Conservation (phyloP, 2,329 filamentous ascomycete genomes). For the Monosporascus sp. region DNA sequence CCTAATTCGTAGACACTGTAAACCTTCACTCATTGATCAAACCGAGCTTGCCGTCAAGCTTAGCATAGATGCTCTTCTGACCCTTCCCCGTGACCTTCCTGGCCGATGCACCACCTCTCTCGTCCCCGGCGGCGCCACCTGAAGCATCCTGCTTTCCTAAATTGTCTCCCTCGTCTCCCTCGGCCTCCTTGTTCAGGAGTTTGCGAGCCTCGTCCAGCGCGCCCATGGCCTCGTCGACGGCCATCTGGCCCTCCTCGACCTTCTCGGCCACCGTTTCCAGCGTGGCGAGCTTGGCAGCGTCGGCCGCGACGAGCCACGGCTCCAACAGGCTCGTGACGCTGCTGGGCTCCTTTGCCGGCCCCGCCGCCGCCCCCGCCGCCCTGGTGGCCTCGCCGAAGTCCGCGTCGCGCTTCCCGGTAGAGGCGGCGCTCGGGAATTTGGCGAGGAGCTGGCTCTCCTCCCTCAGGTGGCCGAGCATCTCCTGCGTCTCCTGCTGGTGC, state of each 20-base stretch:
- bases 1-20: not conserved
- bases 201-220: slow-evolving; percentile 44
- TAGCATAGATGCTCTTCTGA: slow-evolving; percentile 40
- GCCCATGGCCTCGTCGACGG: slow-evolving; percentile 48
- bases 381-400: slow-evolving; percentile 41
- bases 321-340: slow-evolving; percentile 38
- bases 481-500: slow-evolving; percentile 46
- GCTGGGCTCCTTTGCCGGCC: slow-evolving; percentile 31
- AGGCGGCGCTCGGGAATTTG: slow-evolving; percentile 39
- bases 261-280: slow-evolving; percentile 55
- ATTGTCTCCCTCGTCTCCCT: slow-evolving; percentile 15
- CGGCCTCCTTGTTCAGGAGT: slow-evolving; percentile 33
- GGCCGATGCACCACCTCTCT: slow-evolving; percentile 13
- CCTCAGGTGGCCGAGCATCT: slow-evolving; percentile 48
- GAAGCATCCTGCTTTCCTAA: too few species aligned
- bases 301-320: slow-evolving; percentile 57
- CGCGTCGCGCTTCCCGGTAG: slow-evolving; percentile 27
- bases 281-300: slow-evolving; percentile 54
- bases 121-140: slow-evolving; percentile 11
- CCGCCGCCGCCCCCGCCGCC: slow-evolving; percentile 18
- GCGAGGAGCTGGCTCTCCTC: slow-evolving; percentile 60
- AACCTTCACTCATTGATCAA: slow-evolving; percentile 33
- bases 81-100: slow-evolving; percentile 19
- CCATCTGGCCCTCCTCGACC: slow-evolving; percentile 53
- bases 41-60: slow-evolving; percentile 49